These are phyloP conservation scores for Cyclotella choctawhatcheeana DNA, from an alignment of 108 stramenopile genomes.

Conservation along the genomic window DNA sequence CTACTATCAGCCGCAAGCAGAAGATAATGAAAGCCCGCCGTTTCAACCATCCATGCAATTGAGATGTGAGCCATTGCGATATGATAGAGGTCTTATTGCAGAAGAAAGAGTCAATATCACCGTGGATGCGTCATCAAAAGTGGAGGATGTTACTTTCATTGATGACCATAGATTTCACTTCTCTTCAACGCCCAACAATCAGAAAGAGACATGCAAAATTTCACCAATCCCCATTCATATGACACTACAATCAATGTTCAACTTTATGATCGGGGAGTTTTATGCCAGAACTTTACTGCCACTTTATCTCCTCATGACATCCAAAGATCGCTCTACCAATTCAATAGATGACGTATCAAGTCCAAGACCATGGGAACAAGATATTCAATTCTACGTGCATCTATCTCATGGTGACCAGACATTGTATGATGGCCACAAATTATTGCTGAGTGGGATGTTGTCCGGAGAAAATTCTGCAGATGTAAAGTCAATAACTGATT, in stretches of 20 bases:
- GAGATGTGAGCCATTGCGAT: constrained; percentile 31
- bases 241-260: constrained; percentile 50
- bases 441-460: constrained; percentile 47
- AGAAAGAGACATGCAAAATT: background rate
- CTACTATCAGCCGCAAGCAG: constrained; percentile 14
- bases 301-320: constrained; percentile 32
- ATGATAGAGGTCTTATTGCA: constrained; percentile 34
- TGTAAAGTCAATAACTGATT: constrained; percentile 39
- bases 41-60: constrained; percentile 52
- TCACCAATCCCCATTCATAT: constrained; percentile 37
- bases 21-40: background rate
- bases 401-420: constrained; percentile 28
- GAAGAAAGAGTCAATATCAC: constrained; percentile 33
- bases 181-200: background rate
- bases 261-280: constrained; percentile 68
- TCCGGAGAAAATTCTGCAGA: constrained; percentile 26
- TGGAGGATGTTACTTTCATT: background rate
- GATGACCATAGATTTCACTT: constrained; percentile 8
- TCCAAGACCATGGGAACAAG: constrained; percentile 39
- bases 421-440: constrained; percentile 46
- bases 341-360: background rate
- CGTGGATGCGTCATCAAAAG: constrained; percentile 22
- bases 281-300: constrained; percentile 42
- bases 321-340: background rate
- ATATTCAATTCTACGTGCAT: constrained; percentile 52